Percentiles rank a stretch among this genome's conserved stretches.
phyloP scores from a whole-genome alignment of 352 stramenopile species.

The Thraustochytrium sp. region DNA sequence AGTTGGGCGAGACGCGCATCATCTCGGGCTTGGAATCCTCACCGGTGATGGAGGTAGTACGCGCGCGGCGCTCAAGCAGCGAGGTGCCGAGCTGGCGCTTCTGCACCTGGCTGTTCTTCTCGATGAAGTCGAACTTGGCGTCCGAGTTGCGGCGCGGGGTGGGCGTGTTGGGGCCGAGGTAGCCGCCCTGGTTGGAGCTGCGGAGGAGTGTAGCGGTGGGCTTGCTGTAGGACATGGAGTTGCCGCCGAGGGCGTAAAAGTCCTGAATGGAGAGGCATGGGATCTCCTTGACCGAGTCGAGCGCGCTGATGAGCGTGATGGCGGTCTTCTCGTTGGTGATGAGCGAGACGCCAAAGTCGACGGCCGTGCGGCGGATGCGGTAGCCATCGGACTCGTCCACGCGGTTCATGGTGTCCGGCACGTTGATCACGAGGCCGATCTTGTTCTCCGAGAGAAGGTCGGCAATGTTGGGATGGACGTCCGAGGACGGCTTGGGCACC shows the following conservation, averaged over 20 bases:
- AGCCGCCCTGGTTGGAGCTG: no score
- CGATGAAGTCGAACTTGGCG: slow-evolving; percentile 36
- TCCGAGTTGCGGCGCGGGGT: not conserved
- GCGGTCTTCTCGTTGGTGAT: slow-evolving; percentile 98
- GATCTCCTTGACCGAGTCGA: slow-evolving; percentile 55
- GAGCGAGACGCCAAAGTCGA: slow-evolving; percentile 94
- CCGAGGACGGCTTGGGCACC: slow-evolving; percentile 44
- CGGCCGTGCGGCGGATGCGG: slow-evolving; percentile 87
- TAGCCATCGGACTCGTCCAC: slow-evolving; percentile 60
- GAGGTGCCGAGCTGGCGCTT: not conserved
- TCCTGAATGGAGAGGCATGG: slow-evolving; percentile 44
- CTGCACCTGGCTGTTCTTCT: slow-evolving; percentile 37
- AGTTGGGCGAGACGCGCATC: slow-evolving; percentile 8
- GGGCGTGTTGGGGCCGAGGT: not conserved
- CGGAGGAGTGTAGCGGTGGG: slow-evolving; percentile 7
- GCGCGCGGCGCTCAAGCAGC: not conserved
- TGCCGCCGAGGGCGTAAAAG: slow-evolving; percentile 38
- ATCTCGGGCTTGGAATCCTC: slow-evolving; percentile 31
- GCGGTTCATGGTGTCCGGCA: slow-evolving; percentile 36
- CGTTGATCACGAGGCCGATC: slow-evolving; percentile 47
- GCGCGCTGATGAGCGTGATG: slow-evolving; percentile 83
- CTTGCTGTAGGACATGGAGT: slow-evolving; percentile 42
- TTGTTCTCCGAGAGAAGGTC: slow-evolving; percentile 16
- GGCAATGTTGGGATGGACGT: slow-evolving; percentile 7
- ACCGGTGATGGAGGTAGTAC: slow-evolving; percentile 1